Evolutionary conservation across 768 basidiomycete genomes (phyloP), one percentile per base, ranked within the genome.

Genomic region (Calocybe gangraenosa): DNA sequence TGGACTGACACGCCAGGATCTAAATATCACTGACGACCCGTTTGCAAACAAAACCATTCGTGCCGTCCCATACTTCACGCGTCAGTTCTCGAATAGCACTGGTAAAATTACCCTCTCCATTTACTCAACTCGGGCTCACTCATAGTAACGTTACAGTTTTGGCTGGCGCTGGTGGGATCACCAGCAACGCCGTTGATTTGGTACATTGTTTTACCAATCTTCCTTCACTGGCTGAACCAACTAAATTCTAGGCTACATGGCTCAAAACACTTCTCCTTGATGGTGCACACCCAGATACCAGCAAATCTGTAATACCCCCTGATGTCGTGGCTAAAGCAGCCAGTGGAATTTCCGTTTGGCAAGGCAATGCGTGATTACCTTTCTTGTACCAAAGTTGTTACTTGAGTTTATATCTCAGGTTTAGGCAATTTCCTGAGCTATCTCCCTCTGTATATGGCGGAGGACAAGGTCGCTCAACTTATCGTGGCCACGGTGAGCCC

Each of bases 391-490:
- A n/a, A 4, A 23, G 19, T 23, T 17, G 36, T 15, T 4, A 3
- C 4, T 17, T 18, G 21, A 22, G 25, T 31, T 9, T 17, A 39
- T 39, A 38, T n/a, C 25, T 33, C 23, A 18, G 8, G 8, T 43
- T 3, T 19, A 50, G 51, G 14, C 43, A 36, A 14, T 54, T 44
- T 31, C 56, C 59, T 1, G 58, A 63, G 37, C 32, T 62, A 13
- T 57, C 54, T 6, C 49, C 53, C 9, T 32, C 47, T 6, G 56
- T 56, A 2, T 66, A 66, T 40, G 65, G 65, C 5, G 62, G 60
- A 4, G 65, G 58, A 2, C 61, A 60, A 40, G 37, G 37, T 22
- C 41, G 46, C 5, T 40, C 39, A 15, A 56, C 49, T 8, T 66
- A 64, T 38, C 47, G 61, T 10, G 61, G 62, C 0, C 58, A 64